Base-by-base conservation (phyloP, 2,329 filamentous ascomycete genomes). In the Immersiporthe knoxdaviesiana region DNA sequence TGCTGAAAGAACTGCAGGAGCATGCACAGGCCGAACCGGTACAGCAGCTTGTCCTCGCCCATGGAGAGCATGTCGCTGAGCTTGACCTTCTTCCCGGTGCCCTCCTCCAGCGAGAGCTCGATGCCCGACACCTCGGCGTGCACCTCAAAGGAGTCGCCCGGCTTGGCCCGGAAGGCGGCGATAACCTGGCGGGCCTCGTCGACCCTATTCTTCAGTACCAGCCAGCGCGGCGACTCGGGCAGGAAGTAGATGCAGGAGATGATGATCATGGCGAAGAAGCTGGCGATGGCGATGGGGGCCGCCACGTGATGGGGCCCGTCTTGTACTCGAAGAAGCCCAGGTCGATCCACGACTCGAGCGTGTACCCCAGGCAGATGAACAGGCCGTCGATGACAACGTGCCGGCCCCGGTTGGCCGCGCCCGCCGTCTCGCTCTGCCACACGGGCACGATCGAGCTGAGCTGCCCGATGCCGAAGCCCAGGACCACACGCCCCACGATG, bases 1-100 rank as follows among this genome's bases (percentile, higher is more conserved):
- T 85, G 83, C 75, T 85, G 83, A 72, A 81, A 80, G 75, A 84
- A 84, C 69, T 85, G 83, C 59, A 85, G 75, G 52, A 84, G 77
- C 63, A 85, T 81, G 72, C 83, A 85, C 14, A 85, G 81, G 2
- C 76, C 76, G 74, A 85, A 85, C 1, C 85, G 82, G 76, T 87
- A 85, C 21, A 80, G 75, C 1, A 84, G 79, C 76, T 83, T 84
- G 69, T 85, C 83, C 14, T 84, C 80, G 65, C 83, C 83, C 79
- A 83, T 83, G 72, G 79, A 83, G 72, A 85, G 78, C 73, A 85
- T 77, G 59, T 85, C 81, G 54, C 74, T 75, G 12, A 84, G 75
- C 66, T 76, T 80, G 3, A 79, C 78, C 14, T 77, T 78, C 56
- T 76, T 74, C 4, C 75, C 72, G 47, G 74, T 74, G 6, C 81